These are phyloP conservation scores for Baorangia bicolor DNA, from an alignment of 768 basidiomycete species.

Conservation along the genomic window DNA sequence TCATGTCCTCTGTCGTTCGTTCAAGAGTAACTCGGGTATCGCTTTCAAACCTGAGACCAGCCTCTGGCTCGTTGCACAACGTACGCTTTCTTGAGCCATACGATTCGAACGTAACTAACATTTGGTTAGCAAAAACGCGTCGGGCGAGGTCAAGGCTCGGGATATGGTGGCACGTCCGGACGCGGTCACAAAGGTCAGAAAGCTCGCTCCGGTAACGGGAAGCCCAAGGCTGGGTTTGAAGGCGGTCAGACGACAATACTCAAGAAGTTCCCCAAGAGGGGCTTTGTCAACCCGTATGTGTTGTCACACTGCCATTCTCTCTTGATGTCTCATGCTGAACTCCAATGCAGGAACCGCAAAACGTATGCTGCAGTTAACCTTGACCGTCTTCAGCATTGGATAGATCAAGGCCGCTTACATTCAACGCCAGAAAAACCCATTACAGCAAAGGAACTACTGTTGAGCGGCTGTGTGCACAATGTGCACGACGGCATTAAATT, in stretches of 20 bases:
- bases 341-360: slow-evolving; percentile 59
- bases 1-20: slow-evolving; percentile 39
- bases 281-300: slow-evolving; percentile 89
- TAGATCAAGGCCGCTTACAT: slow-evolving; percentile 77
- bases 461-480: slow-evolving; percentile 86
- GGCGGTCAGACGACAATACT: slow-evolving; percentile 96
- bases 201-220: slow-evolving; percentile 84
- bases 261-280: slow-evolving; percentile 87
- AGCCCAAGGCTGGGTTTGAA: slow-evolving; percentile 82
- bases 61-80: slow-evolving; percentile 64
- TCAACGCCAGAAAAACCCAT: slow-evolving; percentile 82
- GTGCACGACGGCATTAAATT: slow-evolving; percentile 91
- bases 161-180: slow-evolving; percentile 88
- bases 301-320: not conserved
- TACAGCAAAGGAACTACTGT: slow-evolving; percentile 80
- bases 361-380: slow-evolving; percentile 83
- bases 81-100: slow-evolving; percentile 37
- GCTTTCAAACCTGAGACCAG: slow-evolving; percentile 74
- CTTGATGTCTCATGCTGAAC: not conserved
- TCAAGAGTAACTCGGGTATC: slow-evolving; percentile 42
- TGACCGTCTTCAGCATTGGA: slow-evolving; percentile 87
- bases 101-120: slow-evolving; percentile 1
- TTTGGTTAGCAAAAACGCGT: slow-evolving; percentile 82
- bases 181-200: slow-evolving; percentile 96
- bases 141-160: slow-evolving; percentile 90